These are phyloP conservation scores for Chlorella sp. DNA, from an alignment of 139 green algal species.

Conservation along the genomic window DNA sequence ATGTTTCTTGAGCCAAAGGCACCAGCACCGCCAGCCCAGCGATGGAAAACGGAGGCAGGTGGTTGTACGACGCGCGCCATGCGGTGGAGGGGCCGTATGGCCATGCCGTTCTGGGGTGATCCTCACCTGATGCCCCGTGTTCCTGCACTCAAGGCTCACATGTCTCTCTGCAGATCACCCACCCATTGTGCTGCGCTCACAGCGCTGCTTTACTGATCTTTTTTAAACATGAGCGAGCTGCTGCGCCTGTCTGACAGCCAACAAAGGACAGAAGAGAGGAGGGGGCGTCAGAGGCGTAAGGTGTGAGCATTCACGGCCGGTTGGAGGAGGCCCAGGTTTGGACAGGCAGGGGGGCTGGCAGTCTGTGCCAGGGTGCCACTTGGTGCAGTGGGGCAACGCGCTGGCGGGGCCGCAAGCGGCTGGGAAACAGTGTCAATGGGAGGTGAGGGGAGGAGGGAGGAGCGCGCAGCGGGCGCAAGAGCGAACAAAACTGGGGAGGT, in stretches of 20 bases:
- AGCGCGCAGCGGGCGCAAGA: not conserved
- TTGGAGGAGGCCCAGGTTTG: not conserved
- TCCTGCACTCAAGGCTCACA: too few relatives aligned
- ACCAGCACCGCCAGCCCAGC: too few relatives aligned
- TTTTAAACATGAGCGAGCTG: not conserved
- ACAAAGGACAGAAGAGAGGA: not conserved
- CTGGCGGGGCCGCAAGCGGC: not conserved
- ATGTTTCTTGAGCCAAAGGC: too few relatives aligned
- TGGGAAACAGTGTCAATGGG: conserved; percentile 19
- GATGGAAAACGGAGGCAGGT: too few relatives aligned
- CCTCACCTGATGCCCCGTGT: too few relatives aligned
- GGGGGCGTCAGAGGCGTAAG: not conserved
- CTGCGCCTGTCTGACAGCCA: not conserved
- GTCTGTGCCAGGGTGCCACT: not conserved
- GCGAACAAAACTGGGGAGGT: conserved; percentile 2
- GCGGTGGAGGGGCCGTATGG: too few relatives aligned
- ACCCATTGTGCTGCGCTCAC: not conserved
- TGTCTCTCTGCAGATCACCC: not conserved
- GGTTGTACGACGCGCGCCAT: too few relatives aligned
- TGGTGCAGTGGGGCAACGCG: not conserved
- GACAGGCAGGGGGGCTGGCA: not conserved
- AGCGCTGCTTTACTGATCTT: not conserved
- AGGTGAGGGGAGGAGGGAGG: not conserved
- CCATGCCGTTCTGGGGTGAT: too few relatives aligned
- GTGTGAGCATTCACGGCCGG: not conserved